Evolutionary conservation across 2,329 filamentous ascomycete species (phyloP).

Genomic region (Anisogramma anomala): DNA sequence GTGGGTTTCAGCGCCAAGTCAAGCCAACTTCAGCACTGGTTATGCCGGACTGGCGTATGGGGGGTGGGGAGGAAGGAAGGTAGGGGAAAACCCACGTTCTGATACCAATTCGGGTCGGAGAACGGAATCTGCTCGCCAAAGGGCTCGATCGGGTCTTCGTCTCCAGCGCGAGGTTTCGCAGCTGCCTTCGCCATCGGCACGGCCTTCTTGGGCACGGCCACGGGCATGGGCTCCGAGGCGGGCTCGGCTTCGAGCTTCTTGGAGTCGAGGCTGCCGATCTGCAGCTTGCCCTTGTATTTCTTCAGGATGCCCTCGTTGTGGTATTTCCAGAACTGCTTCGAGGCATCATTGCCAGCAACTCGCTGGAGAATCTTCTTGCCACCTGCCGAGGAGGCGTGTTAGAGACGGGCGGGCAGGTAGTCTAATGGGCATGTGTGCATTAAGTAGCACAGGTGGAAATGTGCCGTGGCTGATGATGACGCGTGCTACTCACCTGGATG

Average conservation of each 20-base stretch:
- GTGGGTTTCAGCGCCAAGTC: too few species aligned
- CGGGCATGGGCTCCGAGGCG: conserved; percentile 39
- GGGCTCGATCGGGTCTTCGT: conserved; percentile 66
- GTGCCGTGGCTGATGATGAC: background rate
- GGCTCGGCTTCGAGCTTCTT: conserved; percentile 51
- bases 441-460: background rate
- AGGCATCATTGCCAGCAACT: conserved; percentile 54
- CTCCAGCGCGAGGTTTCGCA: conserved; percentile 21
- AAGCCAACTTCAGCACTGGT: too few species aligned
- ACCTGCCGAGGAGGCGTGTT: conserved; percentile 26
- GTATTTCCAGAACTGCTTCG: conserved; percentile 60
- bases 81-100: conserved; percentile 53
- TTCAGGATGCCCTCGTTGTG: conserved; percentile 82
- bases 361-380: conserved; percentile 55
- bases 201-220: conserved; percentile 37
- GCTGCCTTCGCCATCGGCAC: conserved; percentile 22
- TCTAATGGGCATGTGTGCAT: background rate
- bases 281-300: conserved; percentile 68
- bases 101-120: conserved; percentile 88
- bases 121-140: conserved; percentile 85
- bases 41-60: too few species aligned
- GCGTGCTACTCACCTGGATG: conserved; percentile 53
- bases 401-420: too few species aligned
- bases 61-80: too few species aligned
- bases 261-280: conserved; percentile 77